Conservation (phyloP, 2,329 filamentous ascomycete genomes). For the Ceratocystis cacaofunesta region DNA sequence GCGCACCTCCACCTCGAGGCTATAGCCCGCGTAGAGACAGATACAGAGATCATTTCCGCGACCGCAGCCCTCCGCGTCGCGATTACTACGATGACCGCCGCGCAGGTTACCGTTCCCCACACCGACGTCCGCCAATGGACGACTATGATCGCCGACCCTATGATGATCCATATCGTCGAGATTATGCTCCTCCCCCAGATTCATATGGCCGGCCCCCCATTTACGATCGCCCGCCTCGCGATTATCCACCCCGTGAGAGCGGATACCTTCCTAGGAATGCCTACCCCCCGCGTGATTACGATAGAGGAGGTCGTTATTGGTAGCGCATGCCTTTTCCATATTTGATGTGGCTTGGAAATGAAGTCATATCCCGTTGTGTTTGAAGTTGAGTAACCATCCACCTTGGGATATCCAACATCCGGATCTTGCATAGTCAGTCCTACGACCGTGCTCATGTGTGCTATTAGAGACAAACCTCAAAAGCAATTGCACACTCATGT, state of each 20-base stretch:
- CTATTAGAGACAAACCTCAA: neutral
- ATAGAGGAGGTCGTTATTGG: conserved; percentile 34
- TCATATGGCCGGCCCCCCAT: conserved; percentile 43
- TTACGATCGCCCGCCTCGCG: conserved; percentile 39
- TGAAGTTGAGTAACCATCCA: neutral
- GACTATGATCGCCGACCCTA: conserved; percentile 60
- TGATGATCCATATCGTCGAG: conserved; percentile 62
- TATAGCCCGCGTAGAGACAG: conserved; percentile 65
- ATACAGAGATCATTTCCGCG: conserved; percentile 64
- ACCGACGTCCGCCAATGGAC: conserved; percentile 61
- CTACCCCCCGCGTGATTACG: conserved; percentile 33
- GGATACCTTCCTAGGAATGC: conserved; percentile 33
- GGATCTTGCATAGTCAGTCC: too few species aligned
- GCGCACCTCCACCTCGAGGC: conserved; percentile 44
- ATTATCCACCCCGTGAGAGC: conserved; percentile 36
- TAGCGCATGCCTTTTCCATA: conserved; percentile 20
- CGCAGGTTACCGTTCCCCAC: conserved; percentile 61
- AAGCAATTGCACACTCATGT: neutral
- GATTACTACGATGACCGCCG: conserved; percentile 78
- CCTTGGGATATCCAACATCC: too few species aligned
- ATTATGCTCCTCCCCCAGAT: conserved; percentile 39
- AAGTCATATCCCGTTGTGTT: neutral
- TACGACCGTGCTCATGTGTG: neutral
- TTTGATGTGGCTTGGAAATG: neutral
- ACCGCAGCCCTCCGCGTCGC: conserved; percentile 69